Conservation (phyloP, 1,139 yeast genomes). For the Blastobotrys illinoisensis region DNA sequence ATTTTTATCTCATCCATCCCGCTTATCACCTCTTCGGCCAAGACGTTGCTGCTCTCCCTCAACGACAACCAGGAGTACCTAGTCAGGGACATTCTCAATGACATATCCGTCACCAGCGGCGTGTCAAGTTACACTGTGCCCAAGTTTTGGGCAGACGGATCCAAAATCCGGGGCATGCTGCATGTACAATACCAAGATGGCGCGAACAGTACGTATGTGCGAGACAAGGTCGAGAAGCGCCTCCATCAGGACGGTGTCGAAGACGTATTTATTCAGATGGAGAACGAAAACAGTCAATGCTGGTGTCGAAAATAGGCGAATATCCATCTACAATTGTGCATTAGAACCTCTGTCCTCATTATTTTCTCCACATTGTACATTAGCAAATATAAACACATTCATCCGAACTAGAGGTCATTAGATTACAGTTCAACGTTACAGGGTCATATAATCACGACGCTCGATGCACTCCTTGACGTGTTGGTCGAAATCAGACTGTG, state of each 20-base stretch:
- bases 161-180: slow-evolving; percentile 40
- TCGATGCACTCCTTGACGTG: not conserved
- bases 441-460: not conserved
- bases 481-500: not conserved
- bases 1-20: slow-evolving; percentile 83
- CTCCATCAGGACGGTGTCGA: slow-evolving; percentile 32
- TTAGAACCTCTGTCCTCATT: not conserved
- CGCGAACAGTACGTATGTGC: slow-evolving; percentile 57
- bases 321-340: not conserved
- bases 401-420: no score
- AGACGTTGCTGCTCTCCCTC: slow-evolving; percentile 61
- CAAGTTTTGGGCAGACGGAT: slow-evolving; percentile 77
- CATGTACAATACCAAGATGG: slow-evolving; percentile 68
- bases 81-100: slow-evolving; percentile 59
- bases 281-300: slow-evolving; percentile 33
- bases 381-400: no score
- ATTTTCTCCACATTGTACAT: no score
- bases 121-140: slow-evolving; percentile 83
- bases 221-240: slow-evolving; percentile 53
- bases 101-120: slow-evolving; percentile 66
- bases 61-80: slow-evolving; percentile 52
- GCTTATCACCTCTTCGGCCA: slow-evolving; percentile 71
- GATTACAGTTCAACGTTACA: no score
- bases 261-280: slow-evolving; percentile 37
- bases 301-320: slow-evolving; percentile 27